Percentiles rank a stretch among this genome's conserved stretches.
phyloP scores from a whole-genome alignment of 2,329 filamentous ascomycete species.

The Aspergillus udagawae region DNA sequence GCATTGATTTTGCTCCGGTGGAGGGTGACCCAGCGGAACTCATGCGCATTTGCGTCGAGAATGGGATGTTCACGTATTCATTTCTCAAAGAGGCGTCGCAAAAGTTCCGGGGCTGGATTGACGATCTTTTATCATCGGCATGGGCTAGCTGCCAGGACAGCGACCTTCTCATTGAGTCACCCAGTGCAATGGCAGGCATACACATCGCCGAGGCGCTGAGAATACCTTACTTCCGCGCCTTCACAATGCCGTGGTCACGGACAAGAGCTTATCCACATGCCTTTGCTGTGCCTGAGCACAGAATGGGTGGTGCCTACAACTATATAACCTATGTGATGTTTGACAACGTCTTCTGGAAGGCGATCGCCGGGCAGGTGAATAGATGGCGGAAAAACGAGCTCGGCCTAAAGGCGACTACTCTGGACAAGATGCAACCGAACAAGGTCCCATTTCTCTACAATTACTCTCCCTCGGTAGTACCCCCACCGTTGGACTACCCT shows the following conservation, averaged over 20 bases:
- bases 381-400: constrained; percentile 82
- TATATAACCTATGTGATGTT: constrained; percentile 95
- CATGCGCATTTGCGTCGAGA: constrained; percentile 93
- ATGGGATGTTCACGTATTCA: constrained; percentile 92
- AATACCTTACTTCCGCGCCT: constrained; percentile 95
- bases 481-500: constrained; percentile 88
- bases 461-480: constrained; percentile 90
- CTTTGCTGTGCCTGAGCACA: constrained; percentile 86
- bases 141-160: constrained; percentile 81
- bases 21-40: constrained; percentile 89
- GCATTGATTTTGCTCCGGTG: constrained; percentile 85
- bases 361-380: constrained; percentile 87
- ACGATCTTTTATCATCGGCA: constrained; percentile 76
- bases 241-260: constrained; percentile 98
- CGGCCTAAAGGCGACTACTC: constrained; percentile 70
- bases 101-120: constrained; percentile 92
- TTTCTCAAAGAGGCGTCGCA: constrained; percentile 84
- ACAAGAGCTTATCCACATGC: constrained; percentile 95
- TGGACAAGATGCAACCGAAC: constrained; percentile 91
- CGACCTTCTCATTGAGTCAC: constrained; percentile 90
- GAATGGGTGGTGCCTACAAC: constrained; percentile 94
- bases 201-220: constrained; percentile 91
- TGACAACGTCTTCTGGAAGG: constrained; percentile 94
- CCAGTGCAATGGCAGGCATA: constrained; percentile 94
- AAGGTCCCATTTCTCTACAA: constrained; percentile 99